A percentile compares a stretch with the other conserved stretches of the same genome.
phyloP scores from a whole-genome alignment of 2,329 filamentous ascomycete species.

The Davidsoniella neocaledoniae region DNA sequence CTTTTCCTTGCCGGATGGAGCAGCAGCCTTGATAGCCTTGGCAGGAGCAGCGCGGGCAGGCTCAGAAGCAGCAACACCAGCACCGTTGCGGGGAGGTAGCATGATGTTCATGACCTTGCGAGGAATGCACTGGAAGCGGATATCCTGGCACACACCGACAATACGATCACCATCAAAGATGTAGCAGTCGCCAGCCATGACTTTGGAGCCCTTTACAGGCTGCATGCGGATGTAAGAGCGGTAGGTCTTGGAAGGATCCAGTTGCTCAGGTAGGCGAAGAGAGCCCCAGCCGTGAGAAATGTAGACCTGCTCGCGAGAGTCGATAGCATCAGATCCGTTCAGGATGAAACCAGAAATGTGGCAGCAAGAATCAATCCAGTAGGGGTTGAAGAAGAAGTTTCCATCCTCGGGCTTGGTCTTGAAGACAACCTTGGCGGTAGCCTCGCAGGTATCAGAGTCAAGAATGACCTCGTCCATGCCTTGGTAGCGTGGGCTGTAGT shows the following conservation, averaged over 20 bases:
- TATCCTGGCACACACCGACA: slow-evolving; percentile 32
- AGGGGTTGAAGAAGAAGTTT: slow-evolving; percentile 38
- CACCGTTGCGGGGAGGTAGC: slow-evolving; percentile 41
- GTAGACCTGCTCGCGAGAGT: slow-evolving; percentile 37
- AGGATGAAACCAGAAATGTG: slow-evolving; percentile 45
- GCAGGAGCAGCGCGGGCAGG: slow-evolving; percentile 21
- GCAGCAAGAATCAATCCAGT: slow-evolving; percentile 42
- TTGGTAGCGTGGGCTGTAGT: slow-evolving; percentile 36
- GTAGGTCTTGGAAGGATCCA: slow-evolving; percentile 30
- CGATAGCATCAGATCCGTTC: slow-evolving; percentile 39
- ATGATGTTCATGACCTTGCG: slow-evolving; percentile 50
- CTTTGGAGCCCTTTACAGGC: slow-evolving; percentile 30
- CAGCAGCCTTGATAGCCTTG: slow-evolving; percentile 21
- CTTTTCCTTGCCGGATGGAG: slow-evolving; percentile 23
- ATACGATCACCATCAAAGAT: slow-evolving; percentile 35
- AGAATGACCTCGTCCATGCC: slow-evolving; percentile 44
- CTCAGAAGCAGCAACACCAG: slow-evolving; percentile 21
- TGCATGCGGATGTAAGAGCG: slow-evolving; percentile 43
- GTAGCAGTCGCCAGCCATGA: slow-evolving; percentile 35
- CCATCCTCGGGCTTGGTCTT: slow-evolving; percentile 31
- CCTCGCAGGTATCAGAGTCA: slow-evolving; percentile 32
- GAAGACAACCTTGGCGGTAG: slow-evolving; percentile 35
- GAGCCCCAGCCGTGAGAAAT: slow-evolving; percentile 45
- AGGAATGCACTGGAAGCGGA: slow-evolving; percentile 52
- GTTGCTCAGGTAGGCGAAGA: slow-evolving; percentile 31